Base-by-base conservation (phyloP, 345 rosid genomes). In the Salix dunnii region DNA sequence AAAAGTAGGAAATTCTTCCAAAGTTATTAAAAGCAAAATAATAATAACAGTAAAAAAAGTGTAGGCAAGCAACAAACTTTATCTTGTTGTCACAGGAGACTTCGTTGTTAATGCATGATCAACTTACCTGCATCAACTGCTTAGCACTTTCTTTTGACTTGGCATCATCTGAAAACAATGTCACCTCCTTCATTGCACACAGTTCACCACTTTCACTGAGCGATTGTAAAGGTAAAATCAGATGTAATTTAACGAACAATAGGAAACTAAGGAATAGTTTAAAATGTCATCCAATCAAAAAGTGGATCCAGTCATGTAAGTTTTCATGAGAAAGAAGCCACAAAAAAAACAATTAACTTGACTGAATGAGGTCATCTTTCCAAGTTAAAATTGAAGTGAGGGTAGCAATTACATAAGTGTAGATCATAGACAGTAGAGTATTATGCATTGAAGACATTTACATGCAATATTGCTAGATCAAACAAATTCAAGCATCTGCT, bases 111-210 rank as follows among this genome's bases (percentile, higher is more conserved):
- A n/a, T 23, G 28, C 5, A 2, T 23, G 3, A 58, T 58, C 63
- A 58, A 58, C 63, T 79, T 75, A 90, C 97, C 76, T 92, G 97
- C 62, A 87, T 88, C 46, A 92, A 68, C 74, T 92, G 94, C 80
- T 89, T 88, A 28, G 91, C 91, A 79, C 93, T 82, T 80, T 92
- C 97, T 85, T 84, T 90, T 46, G 94, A 89, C 82, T 90, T 92
- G 5, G 93, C 86, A 83, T 92, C 97, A 87, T 92, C 97, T 42
- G 97, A 85, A 83, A 85, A 87, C 23, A 92, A 70, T 40, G 94
- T 88, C 72, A 92, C 97, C 84, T 92, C 97, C 86, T 92, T 92
- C 97, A 92, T 89, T 67, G 97, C 97, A 79, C 94, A 92, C 93
- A 92, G 88, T 80, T 89, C 97, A 35, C 94, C 97, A 76, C 91